These are phyloP conservation scores for Conticribra guillardii DNA, from an alignment of 108 stramenopile species.

Conservation along the genomic window DNA sequence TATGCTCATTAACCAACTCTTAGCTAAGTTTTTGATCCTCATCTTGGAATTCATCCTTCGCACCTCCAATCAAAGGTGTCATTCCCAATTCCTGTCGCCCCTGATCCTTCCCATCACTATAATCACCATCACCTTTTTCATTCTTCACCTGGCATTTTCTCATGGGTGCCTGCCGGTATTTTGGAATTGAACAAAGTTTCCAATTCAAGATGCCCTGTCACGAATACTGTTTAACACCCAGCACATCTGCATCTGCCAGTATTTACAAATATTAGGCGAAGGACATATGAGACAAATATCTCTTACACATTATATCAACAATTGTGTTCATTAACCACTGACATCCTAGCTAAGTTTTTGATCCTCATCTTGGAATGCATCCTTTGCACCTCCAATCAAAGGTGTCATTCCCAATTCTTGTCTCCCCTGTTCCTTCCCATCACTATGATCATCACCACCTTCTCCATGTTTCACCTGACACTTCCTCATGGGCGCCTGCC, in stretches of 20 bases:
- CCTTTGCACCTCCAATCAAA: slow-evolving; percentile 19
- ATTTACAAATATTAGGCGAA: no score
- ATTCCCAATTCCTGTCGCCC: slow-evolving; percentile 7
- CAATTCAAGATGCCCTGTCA: no score
- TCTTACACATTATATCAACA: no score
- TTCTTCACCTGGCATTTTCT: slow-evolving; percentile 10
- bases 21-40: no score
- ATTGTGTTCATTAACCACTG: no score
- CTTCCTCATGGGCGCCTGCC: slow-evolving; percentile 85
- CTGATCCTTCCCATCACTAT: not conserved
- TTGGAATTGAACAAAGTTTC: not conserved
- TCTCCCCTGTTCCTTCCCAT: not conserved
- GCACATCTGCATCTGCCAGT: no score
- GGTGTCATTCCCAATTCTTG: slow-evolving; percentile 17
- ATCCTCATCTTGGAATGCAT: no score
- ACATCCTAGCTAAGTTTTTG: no score
- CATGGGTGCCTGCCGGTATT: slow-evolving; percentile 91
- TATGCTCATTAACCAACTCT: no score
- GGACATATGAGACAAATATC: no score
- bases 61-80: slow-evolving; percentile 24
- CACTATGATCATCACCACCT: not conserved
- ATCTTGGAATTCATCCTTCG: no score
- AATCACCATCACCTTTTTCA: slow-evolving; percentile 6
- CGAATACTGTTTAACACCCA: no score
- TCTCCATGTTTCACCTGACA: not conserved